phyloP scores from a whole-genome alignment of 23 red algal genomes.

The Porphyridium purpureum region DNA sequence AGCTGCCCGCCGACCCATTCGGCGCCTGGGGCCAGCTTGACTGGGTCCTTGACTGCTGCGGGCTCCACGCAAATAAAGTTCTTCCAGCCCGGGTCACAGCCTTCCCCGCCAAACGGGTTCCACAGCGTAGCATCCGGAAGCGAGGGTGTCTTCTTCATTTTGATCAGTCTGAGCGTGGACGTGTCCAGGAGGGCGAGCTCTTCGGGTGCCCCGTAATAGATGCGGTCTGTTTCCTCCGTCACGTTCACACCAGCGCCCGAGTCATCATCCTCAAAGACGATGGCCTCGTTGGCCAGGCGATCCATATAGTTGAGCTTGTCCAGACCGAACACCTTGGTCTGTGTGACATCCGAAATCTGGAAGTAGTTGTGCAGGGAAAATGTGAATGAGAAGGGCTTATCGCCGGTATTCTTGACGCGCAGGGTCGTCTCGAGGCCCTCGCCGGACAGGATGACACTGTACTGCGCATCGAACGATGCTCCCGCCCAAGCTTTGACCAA shows the following conservation, averaged over 20 bases:
- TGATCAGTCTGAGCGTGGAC: constrained; percentile 59
- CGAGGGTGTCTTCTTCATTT: constrained; percentile 65
- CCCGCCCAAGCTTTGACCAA: constrained; percentile 10
- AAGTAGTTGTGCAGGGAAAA: constrained; percentile 95
- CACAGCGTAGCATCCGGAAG: constrained; percentile 78
- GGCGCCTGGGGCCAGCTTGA: constrained; percentile 56
- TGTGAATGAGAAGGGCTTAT: constrained; percentile 63
- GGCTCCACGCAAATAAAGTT: constrained; percentile 95
- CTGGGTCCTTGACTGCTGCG: constrained; percentile 44
- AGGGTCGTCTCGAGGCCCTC: constrained; percentile 60
- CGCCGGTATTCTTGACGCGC: constrained; percentile 51
- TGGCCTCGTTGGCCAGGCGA: constrained; percentile 38
- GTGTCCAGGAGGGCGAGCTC: constrained; percentile 91
- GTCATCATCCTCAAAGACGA: constrained; percentile 28
- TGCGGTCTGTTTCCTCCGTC: constrained; percentile 46
- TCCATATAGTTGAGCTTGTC: constrained; percentile 48
- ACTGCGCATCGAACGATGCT: constrained; percentile 54
- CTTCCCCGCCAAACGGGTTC: constrained; percentile 83
- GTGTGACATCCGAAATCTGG: constrained; percentile 18
- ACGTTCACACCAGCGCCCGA: constrained; percentile 39
- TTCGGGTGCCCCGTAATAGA: constrained; percentile 55
- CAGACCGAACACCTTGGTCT: constrained; percentile 67
- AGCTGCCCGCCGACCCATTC: constrained; percentile 82
- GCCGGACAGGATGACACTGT: constrained; percentile 57
- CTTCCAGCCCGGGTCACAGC: constrained; percentile 85